Base-by-base conservation (phyloP, 2,329 filamentous ascomycete genomes). In the Pseudopithomyces maydicus region DNA sequence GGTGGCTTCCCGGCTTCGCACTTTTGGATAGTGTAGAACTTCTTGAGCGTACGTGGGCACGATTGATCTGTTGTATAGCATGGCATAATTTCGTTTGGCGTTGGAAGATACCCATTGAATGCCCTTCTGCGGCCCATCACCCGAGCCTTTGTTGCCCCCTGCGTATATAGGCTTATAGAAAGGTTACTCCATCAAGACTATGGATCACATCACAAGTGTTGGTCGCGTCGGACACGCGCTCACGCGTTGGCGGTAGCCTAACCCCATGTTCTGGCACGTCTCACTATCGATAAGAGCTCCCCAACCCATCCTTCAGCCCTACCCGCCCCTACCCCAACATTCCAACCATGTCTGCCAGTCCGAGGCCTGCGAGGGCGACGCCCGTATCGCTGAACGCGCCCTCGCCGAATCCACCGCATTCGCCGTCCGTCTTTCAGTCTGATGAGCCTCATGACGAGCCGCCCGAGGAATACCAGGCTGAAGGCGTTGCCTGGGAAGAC, bases 311-410 rank as follows among this genome's bases (percentile, higher is more conserved):
- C 61, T 54, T 51, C 55, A 59, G 55, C 59, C 51, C 51, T 56
- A 57, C 57, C 58, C 59, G 58, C 54, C 55, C 59, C 54, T 44
- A 53, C 56, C 57, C 49, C 45, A 45, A 53, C 54, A 41, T 29
- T 42, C 43, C 50, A 56, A 68, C 57, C 61, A 75, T 75, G 72
- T 71, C 72, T 55, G 60, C 63, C 38, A 62, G 61, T 47, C 63
- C 65, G 55, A 58, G 58, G 47, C 58, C 59, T 41, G 57, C 63
- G 42, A 63, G 45, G 57, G 64, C 58, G 41, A 61, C 65, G 20
- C 58, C 60, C 45, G 51, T 61, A 56, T 54, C 58, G 32, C 63
- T 58, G 19, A 45, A 61, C 49, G 55, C 65, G 10, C 57, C 57
- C 8, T 70, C 67, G n/a, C 70, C 72, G 20, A 67, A 62, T 22